Base-by-base conservation (phyloP, 2,329 filamentous ascomycete genomes). In the Fusarium pseudocircinatum region DNA sequence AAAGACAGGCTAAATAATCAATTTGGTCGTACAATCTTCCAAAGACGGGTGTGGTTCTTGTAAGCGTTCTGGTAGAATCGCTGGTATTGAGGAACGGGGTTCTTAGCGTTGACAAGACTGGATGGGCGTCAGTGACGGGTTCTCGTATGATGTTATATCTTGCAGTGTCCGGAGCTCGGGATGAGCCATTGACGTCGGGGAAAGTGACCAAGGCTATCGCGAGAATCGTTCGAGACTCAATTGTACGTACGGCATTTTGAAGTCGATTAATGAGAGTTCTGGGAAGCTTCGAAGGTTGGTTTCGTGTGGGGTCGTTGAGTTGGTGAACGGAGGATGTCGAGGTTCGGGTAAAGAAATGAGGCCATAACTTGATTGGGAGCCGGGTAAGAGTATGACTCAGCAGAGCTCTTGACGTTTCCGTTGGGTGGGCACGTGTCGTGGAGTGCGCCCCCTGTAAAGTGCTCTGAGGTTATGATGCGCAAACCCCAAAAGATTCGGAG, bases 61-160 rank as follows among this genome's bases (percentile, higher is more conserved):
- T 93, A 93, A 78, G 93, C 91, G 75, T 88, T 85, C 86, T 95
- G 93, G 87, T 94, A 94, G 78, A 89, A 84, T 80, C 89, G 87
- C 88, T 96, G 93, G 85, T 92, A 88, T 81, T 92, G 79, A 64
- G 92, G 92, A 79, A 95, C 93, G 80, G 88, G 89, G 89, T 96
- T 96, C 82, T 89, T 88, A 83, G 91, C 91, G 88, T 93, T 86
- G 85, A 94, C 76, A 81, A 91, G 79, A 80, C 88, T 89, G 77
- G 64, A 56, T 61, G 70, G 69, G 74, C 40, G 79, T 81, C 73
- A 81, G 78, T 68, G 58, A 72, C 52, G 69, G 67, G 68, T 63
- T 66, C 73, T 79, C 73, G 72, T 77, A 78, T 77, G 77, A 77
- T 79, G 69, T 69, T 67, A 64, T 64, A 61, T 49, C 65, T 52